These are phyloP conservation scores for Ricinus communis DNA, from an alignment of 345 rosid species.

Conservation along the genomic window DNA sequence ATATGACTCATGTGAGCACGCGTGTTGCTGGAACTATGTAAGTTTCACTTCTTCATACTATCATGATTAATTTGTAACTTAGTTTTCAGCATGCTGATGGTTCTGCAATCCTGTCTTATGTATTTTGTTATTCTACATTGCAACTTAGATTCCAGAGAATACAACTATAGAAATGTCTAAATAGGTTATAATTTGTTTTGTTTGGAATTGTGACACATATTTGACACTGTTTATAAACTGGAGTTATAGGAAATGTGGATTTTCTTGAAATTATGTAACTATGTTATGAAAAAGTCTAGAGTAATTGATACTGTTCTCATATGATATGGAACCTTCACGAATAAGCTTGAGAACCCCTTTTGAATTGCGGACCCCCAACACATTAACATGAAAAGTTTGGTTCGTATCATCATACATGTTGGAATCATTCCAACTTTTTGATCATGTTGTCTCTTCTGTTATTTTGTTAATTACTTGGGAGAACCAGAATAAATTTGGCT, in stretches of 20 bases:
- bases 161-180: background rate
- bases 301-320: background rate
- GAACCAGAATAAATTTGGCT: background rate
- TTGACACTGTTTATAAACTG: background rate
- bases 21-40: constrained; percentile 99
- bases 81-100: background rate
- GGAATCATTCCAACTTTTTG: background rate
- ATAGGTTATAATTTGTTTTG: background rate
- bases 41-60: constrained; percentile 34
- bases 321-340: too few species aligned
- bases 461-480: background rate
- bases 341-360: too few species aligned
- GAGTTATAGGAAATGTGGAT: background rate
- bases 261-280: background rate
- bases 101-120: background rate
- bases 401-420: too few species aligned
- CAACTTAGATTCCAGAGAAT: background rate
- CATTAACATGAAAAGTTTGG: too few species aligned
- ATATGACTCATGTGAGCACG: constrained; percentile 91
- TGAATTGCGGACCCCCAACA: too few species aligned
- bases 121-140: background rate
- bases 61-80: background rate
- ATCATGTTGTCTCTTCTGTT: background rate
- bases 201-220: background rate
- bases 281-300: background rate